These are phyloP conservation scores for Pholiota adiposa DNA, from an alignment of 1,284 basidiomycete species.

Conservation along the genomic window DNA sequence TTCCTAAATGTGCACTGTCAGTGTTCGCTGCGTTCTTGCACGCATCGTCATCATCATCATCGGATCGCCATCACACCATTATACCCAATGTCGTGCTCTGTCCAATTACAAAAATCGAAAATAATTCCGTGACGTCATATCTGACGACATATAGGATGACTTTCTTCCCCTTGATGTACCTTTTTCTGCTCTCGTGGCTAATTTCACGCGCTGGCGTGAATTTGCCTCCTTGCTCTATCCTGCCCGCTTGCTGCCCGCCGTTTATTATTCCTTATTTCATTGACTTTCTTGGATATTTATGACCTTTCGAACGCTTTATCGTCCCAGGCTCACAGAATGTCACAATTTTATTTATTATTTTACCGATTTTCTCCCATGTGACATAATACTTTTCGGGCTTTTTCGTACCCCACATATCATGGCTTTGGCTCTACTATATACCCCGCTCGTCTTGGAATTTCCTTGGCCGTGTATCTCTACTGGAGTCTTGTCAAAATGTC, in stretches of 20 bases:
- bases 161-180: neutral
- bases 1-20: neutral
- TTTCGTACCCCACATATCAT: no score
- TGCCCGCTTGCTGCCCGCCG: no score
- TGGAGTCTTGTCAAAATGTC: neutral
- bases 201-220: neutral
- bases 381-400: neutral
- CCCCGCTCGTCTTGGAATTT: neutral
- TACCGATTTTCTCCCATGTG: neutral
- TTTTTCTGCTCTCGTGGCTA: neutral
- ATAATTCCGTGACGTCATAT: neutral
- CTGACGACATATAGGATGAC: neutral
- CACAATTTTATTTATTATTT: neutral
- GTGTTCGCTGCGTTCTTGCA: no score
- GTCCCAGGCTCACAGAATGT: no score
- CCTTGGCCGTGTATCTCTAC: neutral
- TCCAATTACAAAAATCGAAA: neutral
- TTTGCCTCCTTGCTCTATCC: no score
- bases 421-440: neutral
- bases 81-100: neutral
- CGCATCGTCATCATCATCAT: no score
- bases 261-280: no score
- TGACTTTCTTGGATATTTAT: no score
- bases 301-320: no score
- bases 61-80: no score